These are phyloP conservation scores for Spiraea crenata DNA, from an alignment of 331 rosid genomes.

Conservation along the genomic window DNA sequence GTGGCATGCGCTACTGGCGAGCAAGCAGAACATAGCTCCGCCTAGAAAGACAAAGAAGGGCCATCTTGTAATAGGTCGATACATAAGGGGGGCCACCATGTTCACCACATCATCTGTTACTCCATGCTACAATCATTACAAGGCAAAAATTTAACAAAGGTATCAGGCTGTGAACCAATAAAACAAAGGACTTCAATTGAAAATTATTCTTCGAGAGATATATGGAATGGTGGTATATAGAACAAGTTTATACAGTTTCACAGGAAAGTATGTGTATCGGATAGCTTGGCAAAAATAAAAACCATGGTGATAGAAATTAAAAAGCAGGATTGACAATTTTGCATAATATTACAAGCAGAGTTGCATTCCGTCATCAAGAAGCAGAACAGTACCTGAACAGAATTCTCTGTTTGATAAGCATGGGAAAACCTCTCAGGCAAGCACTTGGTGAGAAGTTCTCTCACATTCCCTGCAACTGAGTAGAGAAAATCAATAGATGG, in stretches of 20 bases:
- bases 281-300: not conserved
- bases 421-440: slow-evolving; percentile 34
- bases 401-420: not conserved
- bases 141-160: not conserved
- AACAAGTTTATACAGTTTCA: not conserved
- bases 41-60: slow-evolving; percentile 57
- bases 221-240: too few species aligned
- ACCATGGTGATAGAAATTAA: not conserved
- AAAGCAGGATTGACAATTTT: not conserved
- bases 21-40: slow-evolving; percentile 70
- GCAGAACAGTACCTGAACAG: slow-evolving; percentile 27
- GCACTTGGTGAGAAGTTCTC: slow-evolving; percentile 45
- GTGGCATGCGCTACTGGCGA: slow-evolving; percentile 62
- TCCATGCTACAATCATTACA: slow-evolving; percentile 35
- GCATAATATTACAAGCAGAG: not conserved
- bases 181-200: not conserved
- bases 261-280: not conserved
- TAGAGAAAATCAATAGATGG: slow-evolving; percentile 36
- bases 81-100: slow-evolving; percentile 30
- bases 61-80: slow-evolving; percentile 50
- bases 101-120: slow-evolving; percentile 34
- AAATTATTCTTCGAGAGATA: not conserved
- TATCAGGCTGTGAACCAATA: not conserved
- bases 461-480: slow-evolving; percentile 39
- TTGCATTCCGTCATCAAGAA: slow-evolving; percentile 7